Base-by-base conservation (phyloP, 2,329 filamentous ascomycete genomes). In the Ceratocystiopsis sp. region DNA sequence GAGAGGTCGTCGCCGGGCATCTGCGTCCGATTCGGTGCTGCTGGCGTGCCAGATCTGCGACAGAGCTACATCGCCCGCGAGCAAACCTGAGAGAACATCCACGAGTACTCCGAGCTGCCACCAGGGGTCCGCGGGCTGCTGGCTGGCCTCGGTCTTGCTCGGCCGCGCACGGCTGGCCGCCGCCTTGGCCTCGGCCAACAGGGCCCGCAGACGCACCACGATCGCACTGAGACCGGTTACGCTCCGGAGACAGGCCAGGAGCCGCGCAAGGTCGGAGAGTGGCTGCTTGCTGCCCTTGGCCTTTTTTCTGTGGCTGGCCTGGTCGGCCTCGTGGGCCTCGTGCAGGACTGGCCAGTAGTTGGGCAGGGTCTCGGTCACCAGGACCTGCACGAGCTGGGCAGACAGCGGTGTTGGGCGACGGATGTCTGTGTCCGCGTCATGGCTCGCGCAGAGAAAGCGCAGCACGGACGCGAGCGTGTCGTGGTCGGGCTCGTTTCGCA, bases 191-290 rank as follows among this genome's bases (percentile, higher is more conserved):
- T 72, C 66, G 40, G 68, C 65, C 9, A 78, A 67, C 16, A 84
- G 62, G 17, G 70, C 66, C 46, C 73, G 76, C 29, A 93, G 61
- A 42, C 80, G 75, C n/a, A 77, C 68, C 11, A 86, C 57, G 25
- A 87, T 56, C n/a, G 83, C 80, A 48, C 85, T 89, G 32, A 94
- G 59, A 0, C 86, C 87, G 3, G 79, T 69, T 15, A 91, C 66
- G 54, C 78, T 94, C 45, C 69, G 69, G 6, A 98, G 62, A 53
- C 78, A 84, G 46, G 61, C 58, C 1, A 83, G 51, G 15, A 96
- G 61, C 2, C 71, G 58, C 36, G 61, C 57, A 1, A 66, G 51
- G 35, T 70, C 68, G 19, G 51, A 50, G 57, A 13, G n/a, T 4
- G 18, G 7, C 2, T 12, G 14, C 4, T 15, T 2, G 18, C 12